Base-by-base conservation (phyloP, 2,329 filamentous ascomycete species). In the Fusarium miscanthi region DNA sequence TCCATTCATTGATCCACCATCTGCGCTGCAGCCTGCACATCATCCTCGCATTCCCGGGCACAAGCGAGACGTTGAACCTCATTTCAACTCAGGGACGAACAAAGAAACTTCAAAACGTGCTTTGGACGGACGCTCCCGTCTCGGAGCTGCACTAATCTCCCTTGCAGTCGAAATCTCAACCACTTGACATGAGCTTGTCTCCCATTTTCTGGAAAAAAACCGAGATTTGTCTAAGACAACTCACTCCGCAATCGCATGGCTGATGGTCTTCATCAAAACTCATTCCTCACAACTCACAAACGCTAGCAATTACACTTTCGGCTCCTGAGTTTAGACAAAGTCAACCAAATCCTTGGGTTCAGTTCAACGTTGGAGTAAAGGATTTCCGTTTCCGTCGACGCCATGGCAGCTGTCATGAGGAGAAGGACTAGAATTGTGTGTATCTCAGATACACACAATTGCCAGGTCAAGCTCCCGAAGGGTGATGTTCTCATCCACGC, bases 401-500 rank as follows among this genome's bases (percentile, higher is more conserved):
- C 46, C 45, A 76, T 76, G 72, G 54, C 72, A 56, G 48, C 54
- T 21, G 51, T 45, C n/a, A 68, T 60, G 68, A 59, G 62, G 49
- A 74, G 85, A 58, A 83, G 87, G 70, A 90, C 91, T 10, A 87
- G 92, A 67, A 87, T 94, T 63, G 91, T 94, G 58, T 94, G 92
- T 81, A 87, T 94, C 62, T 93, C 92, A 8, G 93, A 95, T 81
- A 94, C 92, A 4, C 92, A 94, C 81, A 93, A 93, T 78, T 86
- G 84, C 73, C 85, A 85, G 5, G 84, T 88, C 74, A 91, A 89
- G 74, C 85, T 94, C 2, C 92, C 93, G 1, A 86, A 86, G 27
- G 93, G 92, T 43, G 92, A 95, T 78, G 88, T 95, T 13, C 84
- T 95, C 38, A 90, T 94, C 54, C 92, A 94, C 77, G 92, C 92